Percentiles rank a stretch among this genome's conserved stretches.
phyloP scores from a whole-genome alignment of 495 filamentous ascomycete species.

The Podospora comata region DNA sequence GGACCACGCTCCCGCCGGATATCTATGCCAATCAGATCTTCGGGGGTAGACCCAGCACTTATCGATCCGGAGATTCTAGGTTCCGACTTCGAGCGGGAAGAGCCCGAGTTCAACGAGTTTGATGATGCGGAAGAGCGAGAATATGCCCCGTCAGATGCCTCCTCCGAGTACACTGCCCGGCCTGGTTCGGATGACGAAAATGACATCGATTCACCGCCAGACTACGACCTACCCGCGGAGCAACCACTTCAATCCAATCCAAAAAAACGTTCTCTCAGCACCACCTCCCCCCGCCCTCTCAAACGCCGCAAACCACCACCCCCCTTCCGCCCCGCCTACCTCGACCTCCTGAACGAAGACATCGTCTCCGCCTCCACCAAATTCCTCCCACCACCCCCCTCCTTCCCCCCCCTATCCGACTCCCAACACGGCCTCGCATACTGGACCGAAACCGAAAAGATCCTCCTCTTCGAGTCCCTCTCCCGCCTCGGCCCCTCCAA shows the following conservation, averaged over 20 bases:
- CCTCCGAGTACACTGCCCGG: background rate
- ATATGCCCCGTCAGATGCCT: slow-evolving; percentile 1
- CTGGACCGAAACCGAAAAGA: slow-evolving; percentile 72
- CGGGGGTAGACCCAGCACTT: background rate
- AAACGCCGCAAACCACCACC: slow-evolving; percentile 32
- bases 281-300: slow-evolving; percentile 21
- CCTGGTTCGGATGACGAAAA: background rate
- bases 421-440: slow-evolving; percentile 62
- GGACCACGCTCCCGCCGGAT: background rate
- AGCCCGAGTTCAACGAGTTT: background rate
- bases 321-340: slow-evolving; percentile 54
- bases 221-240: background rate
- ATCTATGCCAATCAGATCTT: background rate
- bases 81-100: background rate
- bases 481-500: slow-evolving; percentile 60
- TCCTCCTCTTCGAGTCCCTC: slow-evolving; percentile 62
- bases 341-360: slow-evolving; percentile 56
- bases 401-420: slow-evolving; percentile 18
- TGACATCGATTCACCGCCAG: background rate
- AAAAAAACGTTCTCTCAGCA: slow-evolving; percentile 8
- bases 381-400: slow-evolving; percentile 23
- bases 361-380: slow-evolving; percentile 43
- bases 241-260: background rate
- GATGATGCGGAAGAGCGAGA: slow-evolving; percentile 7
- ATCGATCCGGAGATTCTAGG: background rate